Conservation (phyloP, 768 basidiomycete genomes). For the Leccinum obscurum region DNA sequence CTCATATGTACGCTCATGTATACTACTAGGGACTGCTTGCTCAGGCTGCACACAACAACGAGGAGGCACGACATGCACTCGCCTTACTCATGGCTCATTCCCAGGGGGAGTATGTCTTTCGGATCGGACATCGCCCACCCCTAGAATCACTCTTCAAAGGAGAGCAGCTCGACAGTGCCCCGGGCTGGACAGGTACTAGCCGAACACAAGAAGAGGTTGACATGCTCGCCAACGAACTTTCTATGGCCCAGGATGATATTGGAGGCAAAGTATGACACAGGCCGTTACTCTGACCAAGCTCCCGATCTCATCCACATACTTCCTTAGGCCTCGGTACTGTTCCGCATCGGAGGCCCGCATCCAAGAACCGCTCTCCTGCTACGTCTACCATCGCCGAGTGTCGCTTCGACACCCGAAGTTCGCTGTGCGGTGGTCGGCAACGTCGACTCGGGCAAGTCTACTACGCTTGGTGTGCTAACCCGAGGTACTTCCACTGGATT, state of each 20-base stretch:
- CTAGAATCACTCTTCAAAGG: constrained; percentile 54
- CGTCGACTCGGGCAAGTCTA: constrained; percentile 92
- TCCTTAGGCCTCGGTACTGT: constrained; percentile 55
- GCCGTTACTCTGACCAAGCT: neutral
- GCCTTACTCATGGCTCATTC: constrained; percentile 66
- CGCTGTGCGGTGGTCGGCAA: constrained; percentile 96
- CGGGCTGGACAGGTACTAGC: constrained; percentile 54
- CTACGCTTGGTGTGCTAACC: constrained; percentile 93
- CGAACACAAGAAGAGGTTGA: constrained; percentile 56
- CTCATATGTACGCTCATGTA: neutral
- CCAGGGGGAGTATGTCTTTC: constrained; percentile 73
- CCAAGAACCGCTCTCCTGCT: constrained; percentile 63
- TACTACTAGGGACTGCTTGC: constrained; percentile 41
- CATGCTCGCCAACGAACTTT: constrained; percentile 43
- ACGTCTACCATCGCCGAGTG: constrained; percentile 73
- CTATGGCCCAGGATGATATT: constrained; percentile 64
- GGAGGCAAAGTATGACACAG: constrained; percentile 66
- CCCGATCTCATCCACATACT: constrained; percentile 1
- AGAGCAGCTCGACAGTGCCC: constrained; percentile 44
- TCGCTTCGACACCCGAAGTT: constrained; percentile 84
- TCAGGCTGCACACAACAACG: constrained; percentile 39
- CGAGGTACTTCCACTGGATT: constrained; percentile 53
- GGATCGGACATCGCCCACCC: constrained; percentile 69
- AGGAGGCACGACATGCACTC: constrained; percentile 61
- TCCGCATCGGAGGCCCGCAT: constrained; percentile 45